These are phyloP conservation scores for Penicillium hesseltinei DNA, from an alignment of 2,329 filamentous ascomycete species.

Conservation along the genomic window DNA sequence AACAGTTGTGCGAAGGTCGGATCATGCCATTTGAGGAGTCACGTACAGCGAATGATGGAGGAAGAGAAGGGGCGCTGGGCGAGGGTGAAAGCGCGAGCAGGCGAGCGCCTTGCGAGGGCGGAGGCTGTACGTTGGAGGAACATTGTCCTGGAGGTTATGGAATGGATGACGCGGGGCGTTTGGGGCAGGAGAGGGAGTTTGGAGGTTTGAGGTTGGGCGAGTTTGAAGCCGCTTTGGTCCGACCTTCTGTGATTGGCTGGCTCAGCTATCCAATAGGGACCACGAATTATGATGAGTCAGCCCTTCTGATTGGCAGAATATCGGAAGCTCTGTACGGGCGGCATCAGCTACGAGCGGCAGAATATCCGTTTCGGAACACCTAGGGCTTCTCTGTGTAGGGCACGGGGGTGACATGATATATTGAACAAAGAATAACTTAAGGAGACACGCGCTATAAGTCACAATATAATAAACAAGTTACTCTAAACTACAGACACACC, in stretches of 20 bases:
- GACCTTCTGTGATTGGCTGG: slow-evolving; percentile 24
- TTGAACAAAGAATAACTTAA: background rate
- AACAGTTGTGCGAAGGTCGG: slow-evolving; percentile 24
- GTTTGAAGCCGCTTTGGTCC: slow-evolving; percentile 43
- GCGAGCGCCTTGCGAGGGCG: slow-evolving; percentile 47
- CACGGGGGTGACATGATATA: background rate
- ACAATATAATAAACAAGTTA: background rate
- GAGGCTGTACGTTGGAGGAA: slow-evolving; percentile 49
- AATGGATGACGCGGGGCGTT: slow-evolving; percentile 25
- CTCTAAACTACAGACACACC: background rate
- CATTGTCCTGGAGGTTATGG: slow-evolving; percentile 40
- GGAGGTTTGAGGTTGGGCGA: slow-evolving; percentile 36
- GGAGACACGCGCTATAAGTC: background rate
- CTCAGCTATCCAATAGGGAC: slow-evolving; percentile 8
- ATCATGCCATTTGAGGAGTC: slow-evolving; percentile 26
- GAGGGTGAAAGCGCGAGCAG: slow-evolving; percentile 41
- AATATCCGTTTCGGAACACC: slow-evolving; percentile 10
- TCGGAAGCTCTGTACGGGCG: slow-evolving; percentile 4
- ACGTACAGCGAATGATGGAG: slow-evolving; percentile 48
- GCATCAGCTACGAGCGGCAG: slow-evolving; percentile 10
- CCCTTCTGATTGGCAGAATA: slow-evolving; percentile 12
- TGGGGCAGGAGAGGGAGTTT: slow-evolving; percentile 32
- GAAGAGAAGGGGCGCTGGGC: slow-evolving; percentile 46
- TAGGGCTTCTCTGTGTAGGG: slow-evolving; percentile 23
- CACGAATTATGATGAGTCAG: slow-evolving; percentile 16